These are phyloP conservation scores for Hevea brasiliensis DNA, from an alignment of 345 rosid genomes.

Conservation along the genomic window DNA sequence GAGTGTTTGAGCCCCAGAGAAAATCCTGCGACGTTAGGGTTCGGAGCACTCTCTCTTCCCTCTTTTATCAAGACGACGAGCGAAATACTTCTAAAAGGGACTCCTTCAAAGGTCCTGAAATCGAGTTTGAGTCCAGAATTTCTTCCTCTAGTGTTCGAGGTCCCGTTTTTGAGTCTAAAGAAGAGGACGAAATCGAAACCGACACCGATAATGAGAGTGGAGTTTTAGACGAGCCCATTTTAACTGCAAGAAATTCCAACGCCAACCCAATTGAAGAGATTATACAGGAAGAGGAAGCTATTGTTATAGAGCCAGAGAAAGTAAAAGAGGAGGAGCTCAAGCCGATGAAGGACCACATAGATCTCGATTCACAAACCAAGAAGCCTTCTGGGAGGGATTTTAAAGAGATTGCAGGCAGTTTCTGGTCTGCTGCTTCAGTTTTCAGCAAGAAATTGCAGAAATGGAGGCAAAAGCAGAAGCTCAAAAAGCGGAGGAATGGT, in stretches of 20 bases:
- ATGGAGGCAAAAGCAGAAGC: conserved; percentile 96
- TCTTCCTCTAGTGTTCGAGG: conserved; percentile 49
- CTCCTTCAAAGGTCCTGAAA: conserved; percentile 21
- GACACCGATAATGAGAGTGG: conserved; percentile 37
- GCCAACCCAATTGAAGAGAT: conserved; percentile 49
- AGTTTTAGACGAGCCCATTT: conserved; percentile 42
- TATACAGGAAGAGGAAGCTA: conserved; percentile 31
- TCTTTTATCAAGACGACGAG: conserved; percentile 68
- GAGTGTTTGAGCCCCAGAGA: conserved; percentile 91
- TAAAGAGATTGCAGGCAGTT: conserved; percentile 76
- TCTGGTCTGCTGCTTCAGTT: conserved; percentile 98
- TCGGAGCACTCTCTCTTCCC: conserved; percentile 74
- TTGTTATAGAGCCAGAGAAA: conserved; percentile 21
- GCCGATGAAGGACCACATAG: conserved; percentile 90
- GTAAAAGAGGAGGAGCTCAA: conserved; percentile 53
- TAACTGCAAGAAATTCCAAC: conserved; percentile 34
- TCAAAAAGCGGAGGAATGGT: conserved; percentile 64
- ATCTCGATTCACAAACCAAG: conserved; percentile 79
- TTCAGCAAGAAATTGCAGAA: conserved; percentile 95
- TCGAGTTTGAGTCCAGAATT: conserved; percentile 43
- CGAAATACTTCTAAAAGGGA: conserved; percentile 38
- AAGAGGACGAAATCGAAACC: conserved; percentile 40
- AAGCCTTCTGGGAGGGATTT: conserved; percentile 69
- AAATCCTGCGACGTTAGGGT: conserved; percentile 94
- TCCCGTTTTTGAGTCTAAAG: conserved; percentile 45